Conservation (phyloP, 495 filamentous ascomycete genomes). For the Aspergillus incahuasiensis region DNA sequence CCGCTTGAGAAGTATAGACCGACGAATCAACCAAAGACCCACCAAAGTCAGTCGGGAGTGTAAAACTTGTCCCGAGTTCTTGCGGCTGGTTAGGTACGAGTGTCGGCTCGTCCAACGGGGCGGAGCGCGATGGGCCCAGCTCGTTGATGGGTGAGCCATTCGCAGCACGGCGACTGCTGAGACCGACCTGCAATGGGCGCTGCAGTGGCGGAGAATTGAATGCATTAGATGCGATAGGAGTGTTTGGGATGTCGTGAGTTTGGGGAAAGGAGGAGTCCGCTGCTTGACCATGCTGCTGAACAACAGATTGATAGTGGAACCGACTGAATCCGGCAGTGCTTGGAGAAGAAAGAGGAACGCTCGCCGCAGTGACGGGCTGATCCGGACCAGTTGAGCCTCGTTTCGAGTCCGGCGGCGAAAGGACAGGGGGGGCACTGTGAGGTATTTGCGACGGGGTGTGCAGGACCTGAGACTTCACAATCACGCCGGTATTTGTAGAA, state of each 20-base stretch:
- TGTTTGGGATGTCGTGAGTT: conserved; percentile 14
- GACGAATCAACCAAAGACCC: conserved; percentile 16
- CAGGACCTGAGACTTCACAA: conserved; percentile 15
- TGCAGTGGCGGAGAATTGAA: conserved; percentile 20
- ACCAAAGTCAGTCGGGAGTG: conserved; percentile 28
- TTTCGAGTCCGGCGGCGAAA: conserved; percentile 12
- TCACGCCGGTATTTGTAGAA: conserved; percentile 14
- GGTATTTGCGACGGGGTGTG: conserved; percentile 7
- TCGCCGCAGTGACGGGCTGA: conserved; percentile 1
- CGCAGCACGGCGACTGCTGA: conserved; percentile 8
- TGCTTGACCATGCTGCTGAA: conserved; percentile 12
- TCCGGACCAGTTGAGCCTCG: conserved; percentile 9
- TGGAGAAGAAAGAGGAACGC: conserved; percentile 13
- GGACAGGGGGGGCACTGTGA: conserved; percentile 1
- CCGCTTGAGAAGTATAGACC: conserved; percentile 21
- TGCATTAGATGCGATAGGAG: conserved; percentile 14
- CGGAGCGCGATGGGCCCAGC: conserved; percentile 11
- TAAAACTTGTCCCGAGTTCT: conserved; percentile 20
- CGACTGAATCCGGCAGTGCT: conserved; percentile 10
- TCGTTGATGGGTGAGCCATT: conserved; percentile 16
- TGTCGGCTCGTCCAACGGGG: conserved; percentile 7
- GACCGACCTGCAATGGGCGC: conserved; percentile 5
- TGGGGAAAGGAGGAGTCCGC: conserved; percentile 13
- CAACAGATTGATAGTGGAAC: conserved; percentile 21
- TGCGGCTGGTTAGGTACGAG: conserved; percentile 6